Conservation (phyloP, 768 basidiomycete genomes). For the Trametes sanguinea region DNA sequence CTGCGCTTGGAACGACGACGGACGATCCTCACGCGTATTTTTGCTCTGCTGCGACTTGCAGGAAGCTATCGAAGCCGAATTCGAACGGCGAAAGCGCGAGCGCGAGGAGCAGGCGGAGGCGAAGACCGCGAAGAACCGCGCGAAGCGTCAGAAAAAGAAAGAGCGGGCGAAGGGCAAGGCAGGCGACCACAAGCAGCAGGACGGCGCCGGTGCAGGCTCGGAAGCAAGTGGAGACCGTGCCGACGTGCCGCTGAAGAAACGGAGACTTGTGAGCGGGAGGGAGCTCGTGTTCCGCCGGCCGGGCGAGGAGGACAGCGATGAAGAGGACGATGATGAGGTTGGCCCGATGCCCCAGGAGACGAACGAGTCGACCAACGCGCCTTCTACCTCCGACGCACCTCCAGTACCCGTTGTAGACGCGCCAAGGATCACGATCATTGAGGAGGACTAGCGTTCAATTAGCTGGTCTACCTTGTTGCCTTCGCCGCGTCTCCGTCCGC, state of each 20-base stretch:
- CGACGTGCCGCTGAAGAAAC: constrained; percentile 66
- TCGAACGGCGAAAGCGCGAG: constrained; percentile 71
- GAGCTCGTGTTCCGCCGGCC: constrained; percentile 61
- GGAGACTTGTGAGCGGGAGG: constrained; percentile 77
- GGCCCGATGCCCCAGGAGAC: constrained; percentile 23
- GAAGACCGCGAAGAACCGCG: constrained; percentile 94
- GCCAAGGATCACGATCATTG: constrained; percentile 49
- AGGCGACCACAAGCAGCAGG: constrained; percentile 29
- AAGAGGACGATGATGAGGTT: constrained; percentile 30
- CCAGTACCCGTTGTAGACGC: constrained; percentile 35
- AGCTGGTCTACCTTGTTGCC: not conserved
- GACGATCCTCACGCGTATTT: not conserved
- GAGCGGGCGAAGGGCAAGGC: constrained; percentile 52
- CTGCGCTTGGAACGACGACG: not conserved
- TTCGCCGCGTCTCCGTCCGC: not conserved
- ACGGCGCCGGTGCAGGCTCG: constrained; percentile 22
- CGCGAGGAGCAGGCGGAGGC: constrained; percentile 73
- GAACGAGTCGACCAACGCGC: not conserved
- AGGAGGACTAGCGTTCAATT: constrained; percentile 41
- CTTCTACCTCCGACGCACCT: constrained; percentile 5
- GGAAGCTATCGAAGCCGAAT: constrained; percentile 74
- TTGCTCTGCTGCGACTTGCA: constrained; percentile 33
- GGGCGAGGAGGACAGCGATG: constrained; percentile 51
- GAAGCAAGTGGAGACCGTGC: constrained; percentile 25
- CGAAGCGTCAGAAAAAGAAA: constrained; percentile 93